Percentiles rank a stretch among this genome's conserved stretches.
Evolutionary conservation across 495 filamentous ascomycete genomes (phyloP).

Genomic region (Hypoxylon rickii): DNA sequence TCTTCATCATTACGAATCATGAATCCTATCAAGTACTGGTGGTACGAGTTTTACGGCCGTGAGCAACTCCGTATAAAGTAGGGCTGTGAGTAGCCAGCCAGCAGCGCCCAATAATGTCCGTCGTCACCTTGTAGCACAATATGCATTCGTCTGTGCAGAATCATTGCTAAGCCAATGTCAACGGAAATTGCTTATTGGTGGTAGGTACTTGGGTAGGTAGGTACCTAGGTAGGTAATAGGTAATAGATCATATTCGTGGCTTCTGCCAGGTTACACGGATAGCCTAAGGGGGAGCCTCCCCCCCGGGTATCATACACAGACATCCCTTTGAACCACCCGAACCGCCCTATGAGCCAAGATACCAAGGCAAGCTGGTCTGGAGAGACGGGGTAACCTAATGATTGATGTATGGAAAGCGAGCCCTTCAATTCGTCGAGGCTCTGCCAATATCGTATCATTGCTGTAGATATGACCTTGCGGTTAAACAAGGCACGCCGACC

Average conservation of each 20-base stretch:
- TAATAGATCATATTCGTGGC: too few relatives aligned
- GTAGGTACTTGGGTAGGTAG: too few relatives aligned
- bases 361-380: neutral
- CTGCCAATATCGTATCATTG: too few relatives aligned
- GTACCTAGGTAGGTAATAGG: too few relatives aligned
- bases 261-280: too few relatives aligned
- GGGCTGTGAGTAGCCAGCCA: slow-evolving; percentile 15
- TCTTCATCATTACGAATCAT: neutral
- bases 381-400: neutral
- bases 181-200: too few relatives aligned
- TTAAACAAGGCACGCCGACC: slow-evolving; percentile 7
- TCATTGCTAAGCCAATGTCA: too few relatives aligned
- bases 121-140: slow-evolving; percentile 12
- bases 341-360: neutral
- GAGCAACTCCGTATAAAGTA: slow-evolving; percentile 10
- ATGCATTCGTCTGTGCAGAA: slow-evolving; percentile 8
- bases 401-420: neutral
- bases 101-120: neutral
- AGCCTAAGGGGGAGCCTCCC: too few relatives aligned
- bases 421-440: too few relatives aligned
- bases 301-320: too few relatives aligned
- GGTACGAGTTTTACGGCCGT: slow-evolving; percentile 27
- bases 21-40: neutral
- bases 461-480: slow-evolving; percentile 3
- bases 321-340: neutral